Evolutionary conservation across 768 basidiomycete genomes (phyloP).

Genomic region (Asterophora parasitica): DNA sequence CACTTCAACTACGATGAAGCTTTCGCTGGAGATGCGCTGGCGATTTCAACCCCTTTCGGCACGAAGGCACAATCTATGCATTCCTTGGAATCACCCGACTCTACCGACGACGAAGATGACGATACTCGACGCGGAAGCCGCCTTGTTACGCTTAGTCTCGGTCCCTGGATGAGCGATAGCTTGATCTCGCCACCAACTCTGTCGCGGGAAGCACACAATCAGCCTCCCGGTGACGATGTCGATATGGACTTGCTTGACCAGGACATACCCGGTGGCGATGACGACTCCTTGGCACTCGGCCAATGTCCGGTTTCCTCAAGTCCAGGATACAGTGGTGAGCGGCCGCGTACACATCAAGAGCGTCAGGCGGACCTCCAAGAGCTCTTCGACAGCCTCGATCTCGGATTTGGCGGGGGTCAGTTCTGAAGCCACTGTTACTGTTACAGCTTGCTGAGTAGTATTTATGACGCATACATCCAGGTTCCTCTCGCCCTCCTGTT

Average conservation of each 20-base stretch:
- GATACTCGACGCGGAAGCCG: conserved; percentile 15
- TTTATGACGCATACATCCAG: conserved; percentile 4
- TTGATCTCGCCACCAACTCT: conserved; percentile 38
- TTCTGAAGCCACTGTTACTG: background rate
- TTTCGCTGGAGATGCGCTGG: conserved; percentile 20
- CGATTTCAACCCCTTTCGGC: conserved; percentile 27
- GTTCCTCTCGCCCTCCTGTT: background rate
- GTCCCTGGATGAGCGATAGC: conserved; percentile 38
- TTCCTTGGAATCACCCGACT: conserved; percentile 6
- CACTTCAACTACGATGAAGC: conserved; percentile 17
- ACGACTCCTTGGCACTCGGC: conserved; percentile 9
- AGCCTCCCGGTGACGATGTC: background rate
- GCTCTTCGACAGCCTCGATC: conserved; percentile 17
- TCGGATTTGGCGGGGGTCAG: conserved; percentile 10
- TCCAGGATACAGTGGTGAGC: background rate
- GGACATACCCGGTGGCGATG: background rate
- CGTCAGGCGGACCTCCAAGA: conserved; percentile 9
- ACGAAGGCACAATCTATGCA: background rate
- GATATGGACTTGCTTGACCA: background rate
- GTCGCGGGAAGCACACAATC: conserved; percentile 14
- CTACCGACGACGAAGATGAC: conserved; percentile 18
- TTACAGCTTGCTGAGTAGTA: background rate
- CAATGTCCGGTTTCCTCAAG: background rate
- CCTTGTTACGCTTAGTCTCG: conserved; percentile 7
- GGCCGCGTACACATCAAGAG: background rate